A percentile compares a stretch with the other conserved stretches of the same genome.
Evolutionary conservation across 2,329 filamentous ascomycete genomes (phyloP).

Genomic region (Monosporascus sp.): DNA sequence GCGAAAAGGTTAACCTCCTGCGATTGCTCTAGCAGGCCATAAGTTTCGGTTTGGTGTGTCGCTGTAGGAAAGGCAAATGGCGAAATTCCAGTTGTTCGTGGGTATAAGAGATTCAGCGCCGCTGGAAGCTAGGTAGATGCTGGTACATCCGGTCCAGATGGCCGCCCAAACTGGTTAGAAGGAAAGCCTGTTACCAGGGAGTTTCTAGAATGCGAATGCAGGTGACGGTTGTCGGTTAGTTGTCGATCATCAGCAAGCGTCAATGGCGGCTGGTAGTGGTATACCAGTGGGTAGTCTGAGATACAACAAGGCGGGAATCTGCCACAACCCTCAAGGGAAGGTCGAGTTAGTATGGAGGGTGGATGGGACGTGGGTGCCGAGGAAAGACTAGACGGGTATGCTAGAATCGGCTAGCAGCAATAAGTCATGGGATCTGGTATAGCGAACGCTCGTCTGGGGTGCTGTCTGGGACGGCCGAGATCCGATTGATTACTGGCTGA

Average conservation of each 20-base stretch:
- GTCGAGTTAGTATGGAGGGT: background rate
- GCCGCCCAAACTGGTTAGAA: background rate
- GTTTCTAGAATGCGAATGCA: background rate
- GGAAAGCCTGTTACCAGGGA: background rate
- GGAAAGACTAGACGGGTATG: background rate
- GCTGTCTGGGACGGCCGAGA: background rate
- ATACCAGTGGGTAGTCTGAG: background rate
- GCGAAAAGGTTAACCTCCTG: background rate
- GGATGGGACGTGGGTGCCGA: background rate
- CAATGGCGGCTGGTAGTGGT: background rate
- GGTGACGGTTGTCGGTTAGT: background rate
- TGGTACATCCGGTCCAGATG: background rate
- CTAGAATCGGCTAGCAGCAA: background rate
- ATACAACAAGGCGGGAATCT: background rate
- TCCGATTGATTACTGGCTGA: background rate
- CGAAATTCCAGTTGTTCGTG: background rate
- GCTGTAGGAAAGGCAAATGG: background rate
- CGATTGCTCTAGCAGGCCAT: background rate
- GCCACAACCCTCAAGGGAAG: background rate
- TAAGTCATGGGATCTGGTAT: background rate
- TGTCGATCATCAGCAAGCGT: background rate
- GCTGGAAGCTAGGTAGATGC: background rate
- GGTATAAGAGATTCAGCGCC: background rate
- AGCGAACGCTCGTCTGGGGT: background rate
- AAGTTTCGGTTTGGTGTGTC: background rate